Conservation (phyloP, 805 yeast genomes). For the Wickerhamiella dianesei region DNA sequence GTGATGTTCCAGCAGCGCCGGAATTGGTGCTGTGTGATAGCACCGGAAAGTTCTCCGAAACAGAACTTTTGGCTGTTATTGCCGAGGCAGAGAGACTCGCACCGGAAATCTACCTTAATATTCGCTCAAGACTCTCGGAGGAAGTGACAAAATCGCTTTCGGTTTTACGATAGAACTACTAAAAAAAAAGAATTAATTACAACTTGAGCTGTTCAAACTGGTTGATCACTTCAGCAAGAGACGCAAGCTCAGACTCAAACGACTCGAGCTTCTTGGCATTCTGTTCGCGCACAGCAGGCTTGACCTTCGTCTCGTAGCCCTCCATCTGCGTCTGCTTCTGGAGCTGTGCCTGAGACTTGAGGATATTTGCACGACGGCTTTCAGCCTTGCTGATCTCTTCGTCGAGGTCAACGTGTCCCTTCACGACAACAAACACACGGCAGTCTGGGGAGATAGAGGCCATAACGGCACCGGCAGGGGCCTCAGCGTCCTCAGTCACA, state of each 20-base stretch:
- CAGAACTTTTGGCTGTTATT: constrained; percentile 39
- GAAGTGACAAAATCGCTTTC: constrained; percentile 26
- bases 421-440: constrained; percentile 79
- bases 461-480: constrained; percentile 86
- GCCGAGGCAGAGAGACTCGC: constrained; percentile 39
- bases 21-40: constrained; percentile 60
- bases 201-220: constrained; percentile 44
- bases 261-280: constrained; percentile 57
- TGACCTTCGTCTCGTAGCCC: constrained; percentile 81
- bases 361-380: constrained; percentile 57
- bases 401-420: constrained; percentile 88
- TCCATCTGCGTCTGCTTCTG: constrained; percentile 55
- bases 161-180: neutral
- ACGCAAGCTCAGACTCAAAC: constrained; percentile 74
- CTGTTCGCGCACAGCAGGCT: constrained; percentile 63
- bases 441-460: constrained; percentile 68
- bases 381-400: constrained; percentile 75
- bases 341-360: constrained; percentile 45
- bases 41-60: constrained; percentile 51
- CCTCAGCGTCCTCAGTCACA: constrained; percentile 44
- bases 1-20: constrained; percentile 24
- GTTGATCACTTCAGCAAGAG: constrained; percentile 71
- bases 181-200: constrained; percentile 1
- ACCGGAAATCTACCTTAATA: constrained; percentile 29
- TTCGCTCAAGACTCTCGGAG: constrained; percentile 36